These are phyloP conservation scores for Urtica urens DNA, from an alignment of 306 rosid genomes.

Conservation along the genomic window DNA sequence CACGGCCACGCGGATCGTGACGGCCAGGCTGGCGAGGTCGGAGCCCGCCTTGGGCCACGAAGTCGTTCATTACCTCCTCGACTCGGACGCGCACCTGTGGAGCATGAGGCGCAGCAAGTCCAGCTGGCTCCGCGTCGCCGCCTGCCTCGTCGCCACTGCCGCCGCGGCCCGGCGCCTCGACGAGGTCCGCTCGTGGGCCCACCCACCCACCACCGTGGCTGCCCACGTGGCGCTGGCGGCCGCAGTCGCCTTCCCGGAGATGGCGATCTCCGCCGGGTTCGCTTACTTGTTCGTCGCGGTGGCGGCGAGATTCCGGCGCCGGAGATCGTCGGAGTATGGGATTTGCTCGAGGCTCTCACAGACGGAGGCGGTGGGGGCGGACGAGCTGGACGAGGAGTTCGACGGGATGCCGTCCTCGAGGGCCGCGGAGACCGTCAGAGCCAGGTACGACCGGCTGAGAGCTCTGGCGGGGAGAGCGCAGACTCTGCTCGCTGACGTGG, in stretches of 20 bases:
- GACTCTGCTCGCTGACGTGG: constrained; percentile 58
- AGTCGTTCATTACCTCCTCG: constrained; percentile 74
- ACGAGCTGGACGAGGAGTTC: constrained; percentile 81
- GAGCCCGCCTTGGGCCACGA: constrained; percentile 77
- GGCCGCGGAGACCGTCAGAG: constrained; percentile 34
- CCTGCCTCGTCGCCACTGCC: constrained; percentile 46
- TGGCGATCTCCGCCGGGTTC: constrained; percentile 58
- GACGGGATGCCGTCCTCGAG: constrained; percentile 61
- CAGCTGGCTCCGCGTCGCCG: constrained; percentile 58
- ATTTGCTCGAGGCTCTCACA: constrained; percentile 62
- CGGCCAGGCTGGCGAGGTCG: constrained; percentile 57
- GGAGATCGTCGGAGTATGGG: constrained; percentile 27
- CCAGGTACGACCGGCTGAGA: constrained; percentile 61
- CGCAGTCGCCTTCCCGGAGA: constrained; percentile 40
- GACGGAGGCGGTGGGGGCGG: constrained; percentile 50
- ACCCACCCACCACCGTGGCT: constrained; percentile 57
- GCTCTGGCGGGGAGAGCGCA: constrained; percentile 81
- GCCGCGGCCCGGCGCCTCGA: constrained; percentile 45
- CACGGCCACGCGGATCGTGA: constrained; percentile 66
- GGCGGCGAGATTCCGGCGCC: constrained; percentile 33
- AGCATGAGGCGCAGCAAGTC: constrained; percentile 84
- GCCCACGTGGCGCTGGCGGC: constrained; percentile 46
- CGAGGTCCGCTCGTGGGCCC: constrained; percentile 59
- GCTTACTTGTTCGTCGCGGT: constrained; percentile 54
- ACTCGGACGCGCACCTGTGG: constrained; percentile 67